These are phyloP conservation scores for Xerocomellus intermedius DNA, from an alignment of 768 basidiomycete genomes.

Conservation along the genomic window DNA sequence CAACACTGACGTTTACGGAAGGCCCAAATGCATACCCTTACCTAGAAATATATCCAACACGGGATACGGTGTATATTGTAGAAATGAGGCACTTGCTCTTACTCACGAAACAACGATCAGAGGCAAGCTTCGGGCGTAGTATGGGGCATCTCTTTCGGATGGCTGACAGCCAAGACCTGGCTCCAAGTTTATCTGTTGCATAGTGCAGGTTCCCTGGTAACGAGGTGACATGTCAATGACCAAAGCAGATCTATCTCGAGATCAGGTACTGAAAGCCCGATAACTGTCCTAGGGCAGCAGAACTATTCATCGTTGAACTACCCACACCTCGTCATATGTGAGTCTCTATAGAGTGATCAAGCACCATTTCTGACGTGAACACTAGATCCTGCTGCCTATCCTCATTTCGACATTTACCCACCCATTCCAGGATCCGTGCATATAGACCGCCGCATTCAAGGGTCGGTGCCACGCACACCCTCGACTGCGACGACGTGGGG, in stretches of 20 bases:
- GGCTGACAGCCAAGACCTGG: conserved; percentile 20
- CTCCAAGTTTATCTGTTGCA: conserved; percentile 20
- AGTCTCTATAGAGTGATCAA: conserved; percentile 6
- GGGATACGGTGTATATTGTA: conserved; percentile 7
- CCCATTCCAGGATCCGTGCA: conserved; percentile 52
- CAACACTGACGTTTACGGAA: conserved; percentile 27
- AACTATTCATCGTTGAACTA: conserved; percentile 15
- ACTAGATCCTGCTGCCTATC: conserved; percentile 42
- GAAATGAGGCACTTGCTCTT: not conserved
- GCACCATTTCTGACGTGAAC: conserved; percentile 17
- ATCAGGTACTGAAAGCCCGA: not conserved
- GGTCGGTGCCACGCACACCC: conserved; percentile 56
- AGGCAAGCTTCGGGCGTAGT: not conserved
- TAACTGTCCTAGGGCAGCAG: conserved; percentile 1
- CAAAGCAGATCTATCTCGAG: not conserved
- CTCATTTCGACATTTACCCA: conserved; percentile 42
- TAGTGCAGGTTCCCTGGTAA: not conserved
- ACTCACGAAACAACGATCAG: conserved; percentile 9
- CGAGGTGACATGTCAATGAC: not conserved
- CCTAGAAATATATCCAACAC: conserved; percentile 39
- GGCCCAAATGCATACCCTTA: conserved; percentile 42
- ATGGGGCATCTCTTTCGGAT: conserved; percentile 23
- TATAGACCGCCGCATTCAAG: conserved; percentile 49
- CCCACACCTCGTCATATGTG: conserved; percentile 30
- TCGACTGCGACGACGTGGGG: conserved; percentile 49